Conservation (phyloP, 805 yeast species). For the Nematodospora valgi region DNA sequence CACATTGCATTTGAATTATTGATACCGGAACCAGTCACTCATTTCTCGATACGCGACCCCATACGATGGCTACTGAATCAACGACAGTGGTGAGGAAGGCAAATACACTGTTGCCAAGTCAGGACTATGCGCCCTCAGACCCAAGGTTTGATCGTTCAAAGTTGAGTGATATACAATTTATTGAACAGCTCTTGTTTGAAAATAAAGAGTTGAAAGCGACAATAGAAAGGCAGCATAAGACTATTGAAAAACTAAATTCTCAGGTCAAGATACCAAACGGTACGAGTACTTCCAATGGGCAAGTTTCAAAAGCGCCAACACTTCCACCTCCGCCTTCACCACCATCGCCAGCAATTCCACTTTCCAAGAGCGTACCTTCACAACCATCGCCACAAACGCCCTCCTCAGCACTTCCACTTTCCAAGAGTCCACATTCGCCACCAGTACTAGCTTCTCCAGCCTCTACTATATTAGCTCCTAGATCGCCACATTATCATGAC, state of each 20-base stretch:
- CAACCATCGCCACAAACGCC: too few relatives aligned
- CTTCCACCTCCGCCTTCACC: neutral
- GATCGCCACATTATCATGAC: too few relatives aligned
- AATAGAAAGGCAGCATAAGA: constrained; percentile 5
- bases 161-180: constrained; percentile 27
- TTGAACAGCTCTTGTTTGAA: constrained; percentile 34
- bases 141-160: constrained; percentile 31
- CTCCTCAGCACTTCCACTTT: neutral
- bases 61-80: too few relatives aligned
- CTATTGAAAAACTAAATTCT: constrained; percentile 4
- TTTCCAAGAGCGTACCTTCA: neutral
- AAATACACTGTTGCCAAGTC: too few relatives aligned
- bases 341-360: neutral
- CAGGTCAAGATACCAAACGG: neutral
- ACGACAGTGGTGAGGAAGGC: too few relatives aligned
- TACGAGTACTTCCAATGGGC: neutral
- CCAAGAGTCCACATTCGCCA: too few relatives aligned
- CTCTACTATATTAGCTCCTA: too few relatives aligned
- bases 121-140: constrained; percentile 29
- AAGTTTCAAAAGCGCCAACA: constrained; percentile 1
- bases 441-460: too few relatives aligned
- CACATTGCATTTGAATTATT: too few relatives aligned
- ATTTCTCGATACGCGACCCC: too few relatives aligned
- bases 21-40: too few relatives aligned
- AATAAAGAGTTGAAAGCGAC: constrained; percentile 29